Evolutionary conservation across 768 basidiomycete species (phyloP).

Genomic region (Mycena metata): DNA sequence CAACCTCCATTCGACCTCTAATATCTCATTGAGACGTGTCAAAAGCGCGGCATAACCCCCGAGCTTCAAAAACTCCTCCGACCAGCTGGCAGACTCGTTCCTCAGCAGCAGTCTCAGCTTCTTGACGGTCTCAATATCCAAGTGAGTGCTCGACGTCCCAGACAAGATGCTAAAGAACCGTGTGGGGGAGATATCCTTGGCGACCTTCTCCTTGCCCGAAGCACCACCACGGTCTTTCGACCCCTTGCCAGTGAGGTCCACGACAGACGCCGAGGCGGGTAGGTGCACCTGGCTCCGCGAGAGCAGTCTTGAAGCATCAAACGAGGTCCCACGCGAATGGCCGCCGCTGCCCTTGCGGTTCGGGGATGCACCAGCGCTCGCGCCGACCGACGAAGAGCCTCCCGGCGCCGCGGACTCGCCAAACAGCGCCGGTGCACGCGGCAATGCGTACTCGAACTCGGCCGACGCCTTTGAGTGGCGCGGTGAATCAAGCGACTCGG

Average conservation of each 20-base stretch:
- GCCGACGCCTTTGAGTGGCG: slow-evolving; percentile 56
- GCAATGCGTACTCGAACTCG: slow-evolving; percentile 51
- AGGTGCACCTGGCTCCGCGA: slow-evolving; percentile 68
- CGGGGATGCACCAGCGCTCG: slow-evolving; percentile 46
- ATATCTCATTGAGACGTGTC: slow-evolving; percentile 88
- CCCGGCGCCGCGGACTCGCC: slow-evolving; percentile 56
- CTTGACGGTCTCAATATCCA: slow-evolving; percentile 91
- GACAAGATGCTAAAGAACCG: slow-evolving; percentile 78
- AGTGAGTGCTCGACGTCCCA: slow-evolving; percentile 74
- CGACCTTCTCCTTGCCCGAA: slow-evolving; percentile 64
- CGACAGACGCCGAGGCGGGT: slow-evolving; percentile 55
- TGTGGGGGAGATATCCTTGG: slow-evolving; percentile 71
- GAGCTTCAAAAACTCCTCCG: slow-evolving; percentile 83
- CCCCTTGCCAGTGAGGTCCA: slow-evolving; percentile 57
- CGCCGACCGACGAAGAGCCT: slow-evolving; percentile 11
- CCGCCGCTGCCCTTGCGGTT: slow-evolving; percentile 52
- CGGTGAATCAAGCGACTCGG: slow-evolving; percentile 75
- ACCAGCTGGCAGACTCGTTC: slow-evolving; percentile 97
- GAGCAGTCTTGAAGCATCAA: slow-evolving; percentile 66
- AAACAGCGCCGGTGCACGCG: slow-evolving; percentile 51
- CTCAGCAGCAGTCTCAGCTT: slow-evolving; percentile 88
- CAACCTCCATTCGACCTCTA: slow-evolving; percentile 97
- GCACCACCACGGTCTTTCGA: slow-evolving; percentile 25
- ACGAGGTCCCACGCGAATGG: slow-evolving; percentile 73
- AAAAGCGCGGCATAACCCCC: slow-evolving; percentile 91